Base-by-base conservation (phyloP, 2,329 filamentous ascomycete genomes). In the Sporothrix variecibatus region DNA sequence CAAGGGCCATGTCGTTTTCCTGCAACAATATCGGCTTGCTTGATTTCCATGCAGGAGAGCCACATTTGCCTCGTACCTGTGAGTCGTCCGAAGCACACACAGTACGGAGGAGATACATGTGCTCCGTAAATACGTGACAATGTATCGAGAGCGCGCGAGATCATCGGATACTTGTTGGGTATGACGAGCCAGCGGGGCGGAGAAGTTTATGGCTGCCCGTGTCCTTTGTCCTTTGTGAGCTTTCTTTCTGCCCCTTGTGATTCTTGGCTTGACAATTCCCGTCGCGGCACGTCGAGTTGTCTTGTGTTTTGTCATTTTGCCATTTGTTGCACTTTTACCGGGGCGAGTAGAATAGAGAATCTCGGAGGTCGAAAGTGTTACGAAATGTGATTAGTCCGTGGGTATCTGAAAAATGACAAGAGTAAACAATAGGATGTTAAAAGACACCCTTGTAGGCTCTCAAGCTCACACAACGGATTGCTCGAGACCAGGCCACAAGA, bases 211-310 rank as follows among this genome's bases (percentile, higher is more conserved):
- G 26, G 28, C 34, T 40, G 23, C 34, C 60, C 34, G 43, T 23
- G 64, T 12, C 40, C 12, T 49, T 38, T 53, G 23, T 17, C 8
- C 51, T 23, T 51, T 51, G 46, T n/a, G 15, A 34, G 34, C 56
- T 4, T 31, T 17, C 34, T 31, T 17, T 20, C 64, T 28, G 38
- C 26, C 49, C 12, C 26, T 70, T 56, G 68, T 43, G 20, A 49
- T 58, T 71, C n/a, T 43, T 11, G 51, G 26, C n/a, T 43, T 11
- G 51, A 38, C 23, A 58, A 6, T 28, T 43, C 23, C 67, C 49
- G 40, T 31, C 23, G 49, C 49, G 67, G 67, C 49, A 40, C 23
- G 67, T 56, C 49, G 49, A 70, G 49, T 70, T 49, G 23, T 20
- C 38, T 46, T 68, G 43, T 53, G 28, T 15, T 3, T 40, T 56